These are phyloP conservation scores for Vararia minispora DNA, from an alignment of 768 basidiomycete genomes.

Conservation along the genomic window DNA sequence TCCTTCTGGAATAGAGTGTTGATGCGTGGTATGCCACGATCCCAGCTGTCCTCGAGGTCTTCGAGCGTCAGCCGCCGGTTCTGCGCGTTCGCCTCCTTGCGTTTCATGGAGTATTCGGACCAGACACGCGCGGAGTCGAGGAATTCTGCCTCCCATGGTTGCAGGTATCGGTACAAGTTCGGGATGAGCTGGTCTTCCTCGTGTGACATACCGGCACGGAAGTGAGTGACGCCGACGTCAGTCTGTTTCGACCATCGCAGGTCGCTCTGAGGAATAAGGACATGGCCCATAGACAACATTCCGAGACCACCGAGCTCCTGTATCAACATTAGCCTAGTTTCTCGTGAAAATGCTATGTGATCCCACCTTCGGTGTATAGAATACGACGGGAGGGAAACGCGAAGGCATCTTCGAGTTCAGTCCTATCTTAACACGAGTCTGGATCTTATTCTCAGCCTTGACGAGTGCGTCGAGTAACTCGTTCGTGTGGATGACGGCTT, in stretches of 20 bases:
- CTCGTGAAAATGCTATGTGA: slow-evolving; percentile 2
- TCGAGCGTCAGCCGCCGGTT: slow-evolving; percentile 94
- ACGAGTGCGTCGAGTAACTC: slow-evolving; percentile 93
- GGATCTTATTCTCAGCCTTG: slow-evolving; percentile 99
- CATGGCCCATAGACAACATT: slow-evolving; percentile 99
- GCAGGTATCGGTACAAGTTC: slow-evolving; percentile 92
- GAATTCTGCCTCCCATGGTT: slow-evolving; percentile 98
- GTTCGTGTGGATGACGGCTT: slow-evolving; percentile 95
- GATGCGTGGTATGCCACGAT: slow-evolving; percentile 96
- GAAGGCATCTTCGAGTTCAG: slow-evolving; percentile 99
- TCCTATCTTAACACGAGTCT: slow-evolving; percentile 99
- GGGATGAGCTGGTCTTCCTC: slow-evolving; percentile 94
- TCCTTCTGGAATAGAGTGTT: slow-evolving; percentile 99
- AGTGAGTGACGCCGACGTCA: slow-evolving; percentile 94
- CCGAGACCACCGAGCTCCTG: slow-evolving; percentile 94
- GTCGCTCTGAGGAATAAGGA: slow-evolving; percentile 96
- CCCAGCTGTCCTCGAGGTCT: slow-evolving; percentile 98
- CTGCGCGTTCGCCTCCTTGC: slow-evolving; percentile 98
- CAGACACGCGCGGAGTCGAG: slow-evolving; percentile 97
- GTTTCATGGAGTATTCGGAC: slow-evolving; percentile 99
- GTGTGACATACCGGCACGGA: slow-evolving; percentile 98
- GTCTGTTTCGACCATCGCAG: slow-evolving; percentile 98
- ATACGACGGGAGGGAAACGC: slow-evolving; percentile 93
- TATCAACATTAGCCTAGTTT: slow-evolving; percentile 4
- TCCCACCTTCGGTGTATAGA: slow-evolving; percentile 84